Evolutionary conservation across 2,329 filamentous ascomycete species (phyloP).

Genomic region (Phialophora macrospora): DNA sequence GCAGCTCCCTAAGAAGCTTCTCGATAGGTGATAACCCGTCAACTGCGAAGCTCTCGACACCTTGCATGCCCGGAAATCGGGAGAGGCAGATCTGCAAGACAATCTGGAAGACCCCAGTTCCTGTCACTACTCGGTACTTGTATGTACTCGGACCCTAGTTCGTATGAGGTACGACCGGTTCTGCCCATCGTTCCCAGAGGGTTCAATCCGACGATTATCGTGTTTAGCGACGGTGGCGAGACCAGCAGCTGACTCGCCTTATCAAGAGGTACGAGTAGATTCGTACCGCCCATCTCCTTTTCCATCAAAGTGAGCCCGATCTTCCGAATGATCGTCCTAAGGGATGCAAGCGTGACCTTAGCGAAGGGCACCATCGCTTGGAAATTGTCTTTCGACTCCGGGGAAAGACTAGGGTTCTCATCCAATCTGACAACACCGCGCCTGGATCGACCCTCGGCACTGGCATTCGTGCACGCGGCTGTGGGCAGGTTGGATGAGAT

Average conservation of each 20-base stretch:
- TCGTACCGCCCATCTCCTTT: background rate
- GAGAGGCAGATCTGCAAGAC: constrained; percentile 8
- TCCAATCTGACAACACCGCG: background rate
- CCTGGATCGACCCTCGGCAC: background rate
- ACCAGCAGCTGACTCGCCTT: background rate
- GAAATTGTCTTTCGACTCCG: background rate
- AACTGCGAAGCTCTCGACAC: background rate
- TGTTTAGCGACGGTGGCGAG: background rate
- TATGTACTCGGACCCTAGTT: background rate
- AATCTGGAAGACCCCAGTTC: no score
- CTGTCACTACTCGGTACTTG: background rate
- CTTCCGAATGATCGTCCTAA: background rate
- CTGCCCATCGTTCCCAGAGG: background rate
- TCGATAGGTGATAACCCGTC: background rate
- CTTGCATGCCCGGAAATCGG: constrained; percentile 6
- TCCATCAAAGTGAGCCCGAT: background rate
- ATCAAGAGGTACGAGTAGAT: background rate
- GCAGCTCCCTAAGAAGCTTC: background rate
- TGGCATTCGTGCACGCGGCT: background rate
- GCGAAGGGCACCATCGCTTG: background rate
- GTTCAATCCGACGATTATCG: background rate
- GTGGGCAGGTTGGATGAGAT: background rate
- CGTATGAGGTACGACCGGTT: background rate
- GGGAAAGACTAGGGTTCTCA: background rate
- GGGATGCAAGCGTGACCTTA: background rate